These are phyloP conservation scores for Linnemannia elongata DNA, from an alignment of 192 early-diverging fungal genomes.

Conservation along the genomic window DNA sequence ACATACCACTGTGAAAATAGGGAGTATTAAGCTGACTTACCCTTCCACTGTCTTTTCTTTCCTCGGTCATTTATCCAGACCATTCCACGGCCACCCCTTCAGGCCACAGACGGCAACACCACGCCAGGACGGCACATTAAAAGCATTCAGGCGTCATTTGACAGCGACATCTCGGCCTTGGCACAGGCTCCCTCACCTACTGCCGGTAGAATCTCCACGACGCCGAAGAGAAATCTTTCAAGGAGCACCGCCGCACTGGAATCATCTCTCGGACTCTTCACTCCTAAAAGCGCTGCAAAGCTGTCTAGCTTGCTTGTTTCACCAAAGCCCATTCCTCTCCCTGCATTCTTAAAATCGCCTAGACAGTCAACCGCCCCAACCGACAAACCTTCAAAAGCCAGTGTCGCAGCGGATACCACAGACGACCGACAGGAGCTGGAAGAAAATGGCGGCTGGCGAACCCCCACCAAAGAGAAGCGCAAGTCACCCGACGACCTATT, in stretches of 20 bases:
- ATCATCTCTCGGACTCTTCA: conserved; percentile 42
- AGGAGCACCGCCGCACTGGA: conserved; percentile 24
- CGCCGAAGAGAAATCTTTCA: conserved; percentile 20
- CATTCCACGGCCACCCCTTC: conserved; percentile 12
- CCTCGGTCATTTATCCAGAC: conserved; percentile 8
- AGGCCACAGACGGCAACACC: conserved; percentile 2
- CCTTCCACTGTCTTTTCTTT: no score
- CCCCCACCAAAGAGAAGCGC: conserved; percentile 32
- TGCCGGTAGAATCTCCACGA: neutral
- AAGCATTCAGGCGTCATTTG: conserved; percentile 18
- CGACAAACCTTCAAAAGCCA: conserved; percentile 15
- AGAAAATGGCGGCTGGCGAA: neutral
- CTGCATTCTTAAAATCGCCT: conserved; percentile 40
- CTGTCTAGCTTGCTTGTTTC: conserved; percentile 45
- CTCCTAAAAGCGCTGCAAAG: conserved; percentile 46
- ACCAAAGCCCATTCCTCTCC: conserved; percentile 45
- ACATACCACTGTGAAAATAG: neutral
- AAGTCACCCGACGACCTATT: conserved; percentile 11
- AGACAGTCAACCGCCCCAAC: conserved; percentile 2
- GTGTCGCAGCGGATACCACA: neutral
- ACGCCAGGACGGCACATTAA: conserved; percentile 17
- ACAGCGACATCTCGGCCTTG: conserved; percentile 20
- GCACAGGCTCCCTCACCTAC: conserved; percentile 26
- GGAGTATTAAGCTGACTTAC: neutral
- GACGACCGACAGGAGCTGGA: neutral